Evolutionary conservation across 768 basidiomycete genomes (phyloP).

Genomic region (Kondoa subrosea): DNA sequence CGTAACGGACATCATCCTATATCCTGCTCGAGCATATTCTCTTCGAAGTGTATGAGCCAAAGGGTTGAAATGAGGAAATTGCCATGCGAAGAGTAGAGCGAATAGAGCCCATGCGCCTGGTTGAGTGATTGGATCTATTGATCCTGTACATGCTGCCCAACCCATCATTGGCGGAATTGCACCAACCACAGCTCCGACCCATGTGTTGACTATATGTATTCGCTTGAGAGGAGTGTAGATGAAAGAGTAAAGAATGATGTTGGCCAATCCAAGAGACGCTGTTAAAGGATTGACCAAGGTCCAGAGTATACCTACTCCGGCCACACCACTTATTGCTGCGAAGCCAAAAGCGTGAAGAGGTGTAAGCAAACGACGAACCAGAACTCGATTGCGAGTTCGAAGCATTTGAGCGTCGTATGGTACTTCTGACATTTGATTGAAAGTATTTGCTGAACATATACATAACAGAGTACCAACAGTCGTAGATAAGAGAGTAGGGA

Average conservation of each 20-base stretch:
- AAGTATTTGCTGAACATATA: constrained; percentile 77
- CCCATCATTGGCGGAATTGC: constrained; percentile 91
- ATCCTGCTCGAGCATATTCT: constrained; percentile 83
- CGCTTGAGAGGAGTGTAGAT: constrained; percentile 87
- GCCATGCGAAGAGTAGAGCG: constrained; percentile 82
- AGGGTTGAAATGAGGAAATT: constrained; percentile 94
- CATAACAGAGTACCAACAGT: constrained; percentile 80
- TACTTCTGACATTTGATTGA: constrained; percentile 86
- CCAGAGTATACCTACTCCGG: constrained; percentile 62
- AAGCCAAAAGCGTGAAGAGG: constrained; percentile 71
- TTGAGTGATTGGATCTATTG: constrained; percentile 58
- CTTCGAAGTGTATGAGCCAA: constrained; percentile 72
- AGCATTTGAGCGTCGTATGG: constrained; percentile 96
- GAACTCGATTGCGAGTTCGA: constrained; percentile 68
- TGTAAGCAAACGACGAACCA: constrained; percentile 67
- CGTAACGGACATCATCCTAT: constrained; percentile 74
- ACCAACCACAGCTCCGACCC: constrained; percentile 86
- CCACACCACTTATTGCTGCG: constrained; percentile 54
- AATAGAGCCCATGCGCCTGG: constrained; percentile 52
- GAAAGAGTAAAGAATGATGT: constrained; percentile 77
- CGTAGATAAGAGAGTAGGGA: constrained; percentile 69
- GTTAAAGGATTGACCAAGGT: constrained; percentile 71
- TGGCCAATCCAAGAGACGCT: constrained; percentile 61
- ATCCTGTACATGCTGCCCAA: constrained; percentile 86
- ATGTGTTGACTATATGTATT: constrained; percentile 64